These are phyloP conservation scores for Colletotrichum tofieldiae DNA, from an alignment of 2,329 filamentous ascomycete species.

Conservation along the genomic window DNA sequence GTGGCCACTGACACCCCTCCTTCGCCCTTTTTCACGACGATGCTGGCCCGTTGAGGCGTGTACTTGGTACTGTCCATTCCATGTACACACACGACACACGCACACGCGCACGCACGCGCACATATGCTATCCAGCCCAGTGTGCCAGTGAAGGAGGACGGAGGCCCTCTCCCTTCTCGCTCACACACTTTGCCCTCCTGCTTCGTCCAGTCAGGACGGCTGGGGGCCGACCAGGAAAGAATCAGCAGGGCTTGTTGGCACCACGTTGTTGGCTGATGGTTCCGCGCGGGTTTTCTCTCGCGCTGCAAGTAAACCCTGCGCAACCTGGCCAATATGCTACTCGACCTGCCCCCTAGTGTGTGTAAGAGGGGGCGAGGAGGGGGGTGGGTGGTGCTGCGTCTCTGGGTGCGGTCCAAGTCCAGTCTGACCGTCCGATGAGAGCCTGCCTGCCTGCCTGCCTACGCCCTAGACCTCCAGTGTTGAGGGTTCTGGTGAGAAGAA, in stretches of 20 bases:
- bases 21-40: constrained; percentile 7
- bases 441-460: constrained; percentile 22
- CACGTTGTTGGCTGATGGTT: constrained; percentile 51
- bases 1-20: constrained; percentile 31
- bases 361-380: constrained; percentile 16
- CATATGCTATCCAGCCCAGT: background rate
- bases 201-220: constrained; percentile 5
- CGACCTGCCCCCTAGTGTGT: constrained; percentile 25
- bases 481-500: constrained; percentile 5
- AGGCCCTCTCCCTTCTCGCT: constrained; percentile 6
- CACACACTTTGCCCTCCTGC: background rate
- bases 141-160: background rate
- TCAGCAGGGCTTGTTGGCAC: constrained; percentile 44
- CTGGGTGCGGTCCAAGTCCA: constrained; percentile 20
- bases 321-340: constrained; percentile 34
- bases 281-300: constrained; percentile 40
- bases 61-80: background rate
- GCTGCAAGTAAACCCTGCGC: constrained; percentile 39
- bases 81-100: background rate
- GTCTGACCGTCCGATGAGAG: constrained; percentile 31
- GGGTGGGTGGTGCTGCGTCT: constrained; percentile 29
- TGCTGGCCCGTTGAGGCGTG: constrained; percentile 4
- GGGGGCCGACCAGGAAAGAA: constrained; percentile 23
- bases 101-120: background rate
- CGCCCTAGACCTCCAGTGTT: background rate